These are phyloP conservation scores for Rhodamnia rubescens DNA, from an alignment of 345 rosid species.

Conservation along the genomic window DNA sequence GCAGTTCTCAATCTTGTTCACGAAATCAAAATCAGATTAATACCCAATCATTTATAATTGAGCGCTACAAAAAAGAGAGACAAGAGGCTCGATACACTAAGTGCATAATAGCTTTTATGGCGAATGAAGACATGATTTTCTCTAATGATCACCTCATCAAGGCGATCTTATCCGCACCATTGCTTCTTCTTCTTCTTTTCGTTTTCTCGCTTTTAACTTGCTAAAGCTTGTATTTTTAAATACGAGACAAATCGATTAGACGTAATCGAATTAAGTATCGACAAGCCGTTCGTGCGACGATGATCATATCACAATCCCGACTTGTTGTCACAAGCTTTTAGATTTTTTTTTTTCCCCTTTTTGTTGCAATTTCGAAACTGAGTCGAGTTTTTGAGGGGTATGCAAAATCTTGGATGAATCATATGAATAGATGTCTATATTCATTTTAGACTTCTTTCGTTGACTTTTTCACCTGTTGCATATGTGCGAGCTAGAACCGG, in stretches of 20 bases:
- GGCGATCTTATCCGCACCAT: not conserved
- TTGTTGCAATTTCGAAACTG: accelerated
- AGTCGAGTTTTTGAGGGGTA: not conserved
- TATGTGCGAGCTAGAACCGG: not conserved
- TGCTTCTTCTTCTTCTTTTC: not conserved
- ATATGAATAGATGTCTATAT: not conserved
- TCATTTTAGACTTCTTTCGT: not conserved
- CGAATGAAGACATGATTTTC: not conserved
- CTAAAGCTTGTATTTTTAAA: not conserved
- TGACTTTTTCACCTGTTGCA: not conserved
- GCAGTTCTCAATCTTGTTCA: not conserved
- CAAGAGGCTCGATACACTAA: no score
- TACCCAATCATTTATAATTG: not conserved
- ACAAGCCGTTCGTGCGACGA: accelerated
- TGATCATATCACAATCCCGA: not conserved
- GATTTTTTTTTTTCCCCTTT: not conserved
- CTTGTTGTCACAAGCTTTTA: accelerated
- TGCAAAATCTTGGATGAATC: not conserved
- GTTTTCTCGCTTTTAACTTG: not conserved
- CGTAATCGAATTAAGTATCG: not conserved
- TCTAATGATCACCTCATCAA: not conserved
- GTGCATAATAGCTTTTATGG: not conserved
- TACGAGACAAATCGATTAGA: accelerated
- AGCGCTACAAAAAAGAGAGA: not conserved
- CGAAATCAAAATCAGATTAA: not conserved